Conservation (phyloP, 306 rosid genomes). For the Trifolium pratense region DNA sequence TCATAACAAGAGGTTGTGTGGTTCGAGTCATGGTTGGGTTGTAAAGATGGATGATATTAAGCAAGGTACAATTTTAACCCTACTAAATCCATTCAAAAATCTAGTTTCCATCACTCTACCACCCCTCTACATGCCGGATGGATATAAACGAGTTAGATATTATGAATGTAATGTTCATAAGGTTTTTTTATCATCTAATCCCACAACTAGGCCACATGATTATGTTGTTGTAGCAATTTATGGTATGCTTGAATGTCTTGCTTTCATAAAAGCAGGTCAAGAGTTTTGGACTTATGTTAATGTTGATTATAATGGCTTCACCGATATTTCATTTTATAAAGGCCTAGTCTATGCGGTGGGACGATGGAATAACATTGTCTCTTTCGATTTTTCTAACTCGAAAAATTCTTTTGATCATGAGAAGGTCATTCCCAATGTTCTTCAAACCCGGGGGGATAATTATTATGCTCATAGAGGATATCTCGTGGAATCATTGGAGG, state of each 20-base stretch:
- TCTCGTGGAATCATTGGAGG: conserved; percentile 5
- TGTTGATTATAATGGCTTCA: neutral
- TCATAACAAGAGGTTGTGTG: neutral
- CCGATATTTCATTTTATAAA: neutral
- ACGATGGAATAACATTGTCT: neutral
- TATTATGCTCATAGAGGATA: neutral
- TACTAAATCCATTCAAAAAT: neutral
- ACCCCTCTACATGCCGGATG: neutral
- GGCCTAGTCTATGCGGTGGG: neutral
- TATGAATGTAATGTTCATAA: neutral
- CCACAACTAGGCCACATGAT: neutral
- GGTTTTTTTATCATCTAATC: neutral
- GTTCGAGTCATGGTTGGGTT: neutral
- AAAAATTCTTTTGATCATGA: neutral
- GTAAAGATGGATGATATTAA: neutral
- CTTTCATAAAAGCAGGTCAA: neutral
- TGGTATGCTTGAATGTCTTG: neutral
- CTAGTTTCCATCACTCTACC: neutral
- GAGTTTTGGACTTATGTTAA: neutral
- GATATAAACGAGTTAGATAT: neutral
- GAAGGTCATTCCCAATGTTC: neutral
- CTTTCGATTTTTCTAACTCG: neutral
- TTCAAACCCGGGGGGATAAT: neutral
- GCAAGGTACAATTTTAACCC: neutral
- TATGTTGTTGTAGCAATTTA: neutral